These are phyloP conservation scores for Neolentinus lepideus DNA, from an alignment of 1,284 basidiomycete genomes.

Conservation along the genomic window DNA sequence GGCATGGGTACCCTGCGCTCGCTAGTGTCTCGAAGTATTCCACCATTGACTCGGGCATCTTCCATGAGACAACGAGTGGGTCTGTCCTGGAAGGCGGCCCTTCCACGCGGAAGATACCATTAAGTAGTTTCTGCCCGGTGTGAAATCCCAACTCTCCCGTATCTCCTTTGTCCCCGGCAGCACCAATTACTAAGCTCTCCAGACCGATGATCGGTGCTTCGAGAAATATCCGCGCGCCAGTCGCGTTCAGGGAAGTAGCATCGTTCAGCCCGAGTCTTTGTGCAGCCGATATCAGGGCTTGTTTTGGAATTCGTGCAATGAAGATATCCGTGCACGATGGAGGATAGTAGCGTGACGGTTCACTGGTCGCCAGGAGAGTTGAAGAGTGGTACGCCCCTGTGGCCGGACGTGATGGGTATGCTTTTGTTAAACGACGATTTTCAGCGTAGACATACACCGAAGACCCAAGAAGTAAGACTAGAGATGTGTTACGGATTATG, in stretches of 20 bases:
- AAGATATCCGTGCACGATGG: not conserved
- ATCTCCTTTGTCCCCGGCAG: slow-evolving; percentile 3
- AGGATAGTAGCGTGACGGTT: not conserved
- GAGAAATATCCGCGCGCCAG: slow-evolving; percentile 8
- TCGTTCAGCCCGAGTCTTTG: not conserved
- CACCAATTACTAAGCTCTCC: slow-evolving; percentile 3
- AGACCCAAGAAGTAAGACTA: not conserved
- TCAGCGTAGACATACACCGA: slow-evolving; percentile 1
- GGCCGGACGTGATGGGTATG: not conserved
- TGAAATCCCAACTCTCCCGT: slow-evolving; percentile 10
- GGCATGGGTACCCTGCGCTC: slow-evolving; percentile 11
- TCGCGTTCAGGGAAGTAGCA: slow-evolving; percentile 6
- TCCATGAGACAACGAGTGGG: slow-evolving; percentile 9
- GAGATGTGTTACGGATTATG: not conserved
- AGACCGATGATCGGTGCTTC: slow-evolving; percentile 3
- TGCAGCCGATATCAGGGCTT: not conserved
- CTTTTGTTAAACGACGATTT: not conserved
- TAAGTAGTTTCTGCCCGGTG: slow-evolving; percentile 5
- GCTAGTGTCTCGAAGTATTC: slow-evolving; percentile 11
- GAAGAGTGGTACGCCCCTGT: not conserved
- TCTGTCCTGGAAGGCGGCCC: slow-evolving; percentile 3
- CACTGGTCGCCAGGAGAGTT: not conserved
- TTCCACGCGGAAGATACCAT: slow-evolving; percentile 4
- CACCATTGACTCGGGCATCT: slow-evolving; percentile 2
- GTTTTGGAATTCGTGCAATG: not conserved